Base-by-base conservation (phyloP, 257 asterid species). In the Gentiana macrophylla region DNA sequence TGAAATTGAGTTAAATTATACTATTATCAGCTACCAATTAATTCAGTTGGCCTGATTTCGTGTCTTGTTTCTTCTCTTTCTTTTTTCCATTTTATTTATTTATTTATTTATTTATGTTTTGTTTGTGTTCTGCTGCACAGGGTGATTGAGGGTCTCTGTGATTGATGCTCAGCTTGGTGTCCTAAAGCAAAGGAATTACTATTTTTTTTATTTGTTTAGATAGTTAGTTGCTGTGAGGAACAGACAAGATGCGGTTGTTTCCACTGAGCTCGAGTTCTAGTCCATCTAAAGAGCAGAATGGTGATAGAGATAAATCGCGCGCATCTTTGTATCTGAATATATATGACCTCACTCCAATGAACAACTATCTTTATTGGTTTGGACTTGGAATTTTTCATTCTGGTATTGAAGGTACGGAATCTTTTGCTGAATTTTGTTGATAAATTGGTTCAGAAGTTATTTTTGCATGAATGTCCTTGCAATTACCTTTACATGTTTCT, bases 351-450 rank as follows among this genome's bases (percentile, higher is more conserved):
- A 87, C 94, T 43, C 81, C 84, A 62, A 49, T 82, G 50, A 87
- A 87, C 84, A 79, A 79, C 78, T 87, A 84, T 52, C 81, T 87
- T 12, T 87, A 87, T 56, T 87, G 94, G 93, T 77, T 80, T 32
- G 96, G 96, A 59, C 75, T 83, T 38, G 96, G 96, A 47, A 79
- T 87, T 61, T 87, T 80, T 67, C 96, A 84, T 75, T 84, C 96
- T 9, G 96, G 96, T 35, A 80, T 87, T 70, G 93, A 87, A 87
- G 94, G 96, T 87, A 87, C 38, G 13, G 53, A 15, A 12, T 12
- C 15, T 33, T 5, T 54, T 49, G 60, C 47, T 9, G 15, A 11
- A 49, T 34, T 46, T 41, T 41, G 46, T 5, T 4, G 8, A 41
- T 41, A 4, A 10, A 41, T 41, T 41, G 8, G 46, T 41, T 41